These are phyloP conservation scores for Xeromyces bisporus DNA, from an alignment of 495 filamentous ascomycete genomes.

Conservation along the genomic window DNA sequence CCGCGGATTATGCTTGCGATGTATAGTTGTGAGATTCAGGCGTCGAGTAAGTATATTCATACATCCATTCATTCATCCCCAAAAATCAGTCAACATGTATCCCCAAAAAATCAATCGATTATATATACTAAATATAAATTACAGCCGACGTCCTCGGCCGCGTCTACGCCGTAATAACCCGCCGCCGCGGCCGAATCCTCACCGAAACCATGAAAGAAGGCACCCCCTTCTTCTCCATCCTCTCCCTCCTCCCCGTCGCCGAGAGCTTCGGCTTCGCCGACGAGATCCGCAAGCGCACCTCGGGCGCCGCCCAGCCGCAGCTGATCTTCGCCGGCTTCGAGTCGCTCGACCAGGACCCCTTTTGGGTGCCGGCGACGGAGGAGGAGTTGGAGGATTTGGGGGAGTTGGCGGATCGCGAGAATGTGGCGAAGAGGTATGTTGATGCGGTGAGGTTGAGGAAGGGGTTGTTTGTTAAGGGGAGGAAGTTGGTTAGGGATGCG, in stretches of 20 bases:
- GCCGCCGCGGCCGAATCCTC: conserved; percentile 75
- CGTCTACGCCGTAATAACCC: conserved; percentile 85
- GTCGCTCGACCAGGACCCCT: conserved; percentile 79
- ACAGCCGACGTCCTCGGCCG: conserved; percentile 83
- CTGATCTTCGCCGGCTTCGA: conserved; percentile 87
- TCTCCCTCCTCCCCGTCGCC: conserved; percentile 70
- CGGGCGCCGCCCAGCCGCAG: conserved; percentile 78
- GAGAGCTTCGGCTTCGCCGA: conserved; percentile 92
- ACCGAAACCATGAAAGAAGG: conserved; percentile 88
- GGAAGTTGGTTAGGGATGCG: conserved; percentile 66
- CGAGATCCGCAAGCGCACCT: conserved; percentile 88
- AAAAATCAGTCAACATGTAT: not conserved
- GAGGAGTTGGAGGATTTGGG: conserved; percentile 94
- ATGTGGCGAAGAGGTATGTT: conserved; percentile 92
- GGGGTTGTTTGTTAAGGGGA: conserved; percentile 67
- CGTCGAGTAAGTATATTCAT: conserved; percentile 66
- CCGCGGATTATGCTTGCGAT: conserved; percentile 89
- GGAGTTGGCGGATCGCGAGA: conserved; percentile 81
- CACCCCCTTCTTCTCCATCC: conserved; percentile 88
- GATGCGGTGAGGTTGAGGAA: conserved; percentile 72
- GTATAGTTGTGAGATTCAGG: conserved; percentile 96
- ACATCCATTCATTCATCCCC: not conserved
- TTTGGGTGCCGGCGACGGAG: conserved; percentile 93
- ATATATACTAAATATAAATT: too few relatives aligned
- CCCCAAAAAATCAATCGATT: conserved; percentile 4